Evolutionary conservation across 1,139 yeast species (phyloP), one percentile per base, ranked within the genome.

Genomic region (Yamadazyma diddensiae): DNA sequence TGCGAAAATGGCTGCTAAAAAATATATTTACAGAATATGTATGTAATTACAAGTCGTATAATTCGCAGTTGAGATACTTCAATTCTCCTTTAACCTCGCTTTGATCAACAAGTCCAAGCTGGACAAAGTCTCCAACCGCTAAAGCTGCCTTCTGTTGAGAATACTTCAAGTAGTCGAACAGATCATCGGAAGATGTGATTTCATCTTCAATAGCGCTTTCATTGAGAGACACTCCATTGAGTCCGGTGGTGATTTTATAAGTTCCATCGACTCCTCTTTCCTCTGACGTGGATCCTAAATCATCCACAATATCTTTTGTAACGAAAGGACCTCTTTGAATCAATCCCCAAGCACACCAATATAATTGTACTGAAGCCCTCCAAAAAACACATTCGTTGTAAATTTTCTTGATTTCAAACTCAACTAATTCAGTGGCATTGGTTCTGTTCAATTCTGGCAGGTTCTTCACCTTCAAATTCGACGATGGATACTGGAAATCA

Each of bases 331-430:
- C 84, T 50, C 76, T 73, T 57, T 85, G 95, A 27, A 92, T 76
- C 34, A 92, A 70, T 0, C 95, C 97, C 98, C 98, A 92, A 17
- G 88, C 54, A 17, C 83, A 73, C 98, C 98, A 92, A 52, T 73
- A 77, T 4, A 86, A 67, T 34, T 82, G 83, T 12, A 79, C 94
- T 0, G 87, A 66, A 1, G 94, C 77, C 48, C 97, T 73, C 96
- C 97, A 92, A 35, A 70, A 68, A 6, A 78, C 62, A 26, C 81
- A 73, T 42, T 85, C 85, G 45, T 81, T 77, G 50, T 75, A 76
- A 27, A 87, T 54, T 29, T 65, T 57, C 33, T 69, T 73, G 21
- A 82, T 80, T 42, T 79, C 83, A 24, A 55, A 66, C 37, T 80
- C 79, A 21, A 60, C 47, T 31, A 65, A 45, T 15, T 55, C 60